Evolutionary conservation across 2,329 filamentous ascomycete genomes (phyloP).

Genomic region (Cladosporium austrohemisphaericum): DNA sequence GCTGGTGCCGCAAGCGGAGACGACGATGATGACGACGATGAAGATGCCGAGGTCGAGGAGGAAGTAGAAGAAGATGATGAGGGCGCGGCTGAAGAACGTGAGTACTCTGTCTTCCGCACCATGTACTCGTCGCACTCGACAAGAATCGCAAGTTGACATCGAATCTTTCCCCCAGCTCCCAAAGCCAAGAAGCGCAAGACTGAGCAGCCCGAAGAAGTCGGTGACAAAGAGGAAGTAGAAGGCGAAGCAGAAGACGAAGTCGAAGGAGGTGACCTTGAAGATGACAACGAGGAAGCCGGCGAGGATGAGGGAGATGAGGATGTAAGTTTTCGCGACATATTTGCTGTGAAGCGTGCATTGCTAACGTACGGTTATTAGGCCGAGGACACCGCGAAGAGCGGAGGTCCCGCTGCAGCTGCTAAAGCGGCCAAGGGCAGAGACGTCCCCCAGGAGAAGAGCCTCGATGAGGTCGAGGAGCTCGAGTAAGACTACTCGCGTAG

Average conservation of each 20-base stretch:
- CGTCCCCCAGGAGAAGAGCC: constrained; percentile 31
- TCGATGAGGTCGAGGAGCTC: constrained; percentile 30
- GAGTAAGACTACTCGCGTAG: no score
- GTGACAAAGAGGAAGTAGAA: constrained; percentile 20
- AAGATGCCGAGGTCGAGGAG: constrained; percentile 18
- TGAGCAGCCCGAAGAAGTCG: constrained; percentile 22
- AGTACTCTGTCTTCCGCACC: neutral
- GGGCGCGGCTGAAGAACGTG: constrained; percentile 9
- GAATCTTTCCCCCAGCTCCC: constrained; percentile 25
- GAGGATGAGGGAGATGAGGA: constrained; percentile 24
- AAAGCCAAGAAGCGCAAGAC: constrained; percentile 31
- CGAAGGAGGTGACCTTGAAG: constrained; percentile 20
- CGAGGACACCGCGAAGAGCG: constrained; percentile 26
- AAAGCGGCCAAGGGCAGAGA: constrained; percentile 28
- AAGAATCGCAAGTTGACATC: neutral
- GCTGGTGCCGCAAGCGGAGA: constrained; percentile 8
- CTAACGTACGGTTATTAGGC: constrained; percentile 13
- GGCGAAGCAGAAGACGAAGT: constrained; percentile 19
- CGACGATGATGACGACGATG: constrained; percentile 22
- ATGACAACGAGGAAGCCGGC: constrained; percentile 19
- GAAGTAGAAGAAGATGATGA: neutral
- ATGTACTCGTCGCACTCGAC: neutral
- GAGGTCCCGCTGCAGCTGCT: constrained; percentile 30
- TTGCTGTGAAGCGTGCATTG: neutral
- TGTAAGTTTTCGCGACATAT: constrained; percentile 16